Base-by-base conservation (phyloP, 306 rosid species). In the Prunus fruticosa region DNA sequence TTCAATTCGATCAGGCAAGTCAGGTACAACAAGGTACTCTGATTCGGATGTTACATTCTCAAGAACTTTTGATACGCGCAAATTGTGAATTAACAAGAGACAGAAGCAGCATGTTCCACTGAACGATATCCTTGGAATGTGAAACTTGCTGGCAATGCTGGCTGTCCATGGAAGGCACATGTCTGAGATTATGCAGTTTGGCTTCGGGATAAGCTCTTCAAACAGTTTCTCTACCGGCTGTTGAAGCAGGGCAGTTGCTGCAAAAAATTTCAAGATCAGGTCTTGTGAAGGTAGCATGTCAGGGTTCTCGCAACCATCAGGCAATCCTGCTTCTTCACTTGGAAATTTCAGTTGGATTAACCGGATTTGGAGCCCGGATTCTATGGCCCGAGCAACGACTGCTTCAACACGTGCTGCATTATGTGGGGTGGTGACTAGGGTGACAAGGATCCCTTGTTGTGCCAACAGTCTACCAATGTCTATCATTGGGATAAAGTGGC, bases 181-280 rank as follows among this genome's bases (percentile, higher is more conserved):
- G 60, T 88, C 95, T 11, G 94, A 88, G 53, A 91, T 86, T 27
- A 91, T 85, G 85, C 90, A 88, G 72, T 60, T 73, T 18, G 97
- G 97, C 11, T 57, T 75, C 0, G 91, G 91, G n/a, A 43, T 71
- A 0, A 91, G 76, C 15, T 65, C 69, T 3, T 71, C 23, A 8
- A 89, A 82, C 68, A 81, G 13, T 12, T 78, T 49, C 27, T 85
- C 89, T 0, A 82, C 89, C 2, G 82, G 86, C 20, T 80, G 61
- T 11, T 81, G 85, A 1, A 92, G 79, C 56, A 79, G 62, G 49
- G 56, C 56, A 2, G 76, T 64, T 49, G 87, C 83, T 0, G 3
- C 15, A 63, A 66, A 84, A 73, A 91, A 83, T 6, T 57, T 54
- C 14, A 7, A 6, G 2, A 23, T 72, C 74, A 84, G 47, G 11